A percentile compares a stretch with the other conserved stretches of the same genome.
phyloP scores from a whole-genome alignment of 2,329 filamentous ascomycete genomes.

The Microcyclospora tardicrescens region DNA sequence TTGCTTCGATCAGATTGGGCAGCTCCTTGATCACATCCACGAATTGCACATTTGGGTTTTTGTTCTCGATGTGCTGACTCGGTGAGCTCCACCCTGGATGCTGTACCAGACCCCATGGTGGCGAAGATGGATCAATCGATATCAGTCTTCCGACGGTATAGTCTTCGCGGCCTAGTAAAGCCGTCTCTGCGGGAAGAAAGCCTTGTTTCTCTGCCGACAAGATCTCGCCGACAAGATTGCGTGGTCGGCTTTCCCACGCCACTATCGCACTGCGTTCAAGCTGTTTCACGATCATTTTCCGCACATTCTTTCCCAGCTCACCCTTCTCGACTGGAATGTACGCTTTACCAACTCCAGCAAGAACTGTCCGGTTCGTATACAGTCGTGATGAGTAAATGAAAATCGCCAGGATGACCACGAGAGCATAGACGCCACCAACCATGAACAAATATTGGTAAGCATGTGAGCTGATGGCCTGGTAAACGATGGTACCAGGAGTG shows the following conservation, averaged over 20 bases:
- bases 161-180: constrained; percentile 8
- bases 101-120: constrained; percentile 70
- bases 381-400: constrained; percentile 75
- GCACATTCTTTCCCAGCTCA: constrained; percentile 62
- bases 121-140: constrained; percentile 29
- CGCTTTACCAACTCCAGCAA: constrained; percentile 71
- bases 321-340: constrained; percentile 79
- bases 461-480: constrained; percentile 53
- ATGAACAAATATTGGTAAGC: constrained; percentile 74
- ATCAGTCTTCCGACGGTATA: constrained; percentile 23
- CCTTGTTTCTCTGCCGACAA: constrained; percentile 17
- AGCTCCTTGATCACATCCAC: constrained; percentile 68
- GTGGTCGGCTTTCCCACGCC: constrained; percentile 62
- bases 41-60: constrained; percentile 74
- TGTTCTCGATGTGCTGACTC: constrained; percentile 40
- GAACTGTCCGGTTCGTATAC: constrained; percentile 68
- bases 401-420: constrained; percentile 55
- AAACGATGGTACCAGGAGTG: constrained; percentile 66
- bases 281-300: constrained; percentile 59
- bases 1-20: constrained; percentile 81
- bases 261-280: constrained; percentile 68
- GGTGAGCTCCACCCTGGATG: constrained; percentile 86
- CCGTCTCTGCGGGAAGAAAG: constrained; percentile 11
- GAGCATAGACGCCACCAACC: constrained; percentile 60
- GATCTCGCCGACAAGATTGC: constrained; percentile 36